Evolutionary conservation across 306 rosid species (phyloP).

Genomic region (Carpinus fangiana): DNA sequence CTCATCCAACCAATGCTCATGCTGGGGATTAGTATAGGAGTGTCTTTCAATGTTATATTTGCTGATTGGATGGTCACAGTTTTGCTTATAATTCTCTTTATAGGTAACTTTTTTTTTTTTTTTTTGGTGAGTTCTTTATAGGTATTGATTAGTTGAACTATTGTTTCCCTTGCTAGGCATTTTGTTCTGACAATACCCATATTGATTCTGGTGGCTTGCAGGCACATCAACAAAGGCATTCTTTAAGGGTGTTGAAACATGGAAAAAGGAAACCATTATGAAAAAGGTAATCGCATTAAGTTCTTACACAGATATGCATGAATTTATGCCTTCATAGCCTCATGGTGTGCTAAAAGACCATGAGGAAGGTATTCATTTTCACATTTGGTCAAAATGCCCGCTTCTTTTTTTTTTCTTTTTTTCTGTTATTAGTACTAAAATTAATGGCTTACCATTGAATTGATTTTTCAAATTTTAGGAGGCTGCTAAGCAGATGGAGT

Average conservation of each 20-base stretch:
- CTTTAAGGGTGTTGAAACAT: constrained; percentile 74
- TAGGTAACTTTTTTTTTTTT: constrained; percentile 54
- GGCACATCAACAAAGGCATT: constrained; percentile 86
- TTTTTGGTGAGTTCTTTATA: no score
- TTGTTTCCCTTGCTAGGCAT: neutral
- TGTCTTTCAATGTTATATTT: constrained; percentile 75
- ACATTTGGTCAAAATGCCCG: neutral
- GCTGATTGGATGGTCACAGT: constrained; percentile 96
- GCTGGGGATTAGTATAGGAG: constrained; percentile 96
- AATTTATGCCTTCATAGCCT: neutral
- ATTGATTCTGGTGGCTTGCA: constrained; percentile 34
- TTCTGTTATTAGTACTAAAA: neutral
- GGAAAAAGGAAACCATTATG: constrained; percentile 92
- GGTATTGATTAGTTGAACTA: no score
- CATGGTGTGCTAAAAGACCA: neutral
- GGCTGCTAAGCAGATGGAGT: constrained; percentile 46
- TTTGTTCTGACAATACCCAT: neutral
- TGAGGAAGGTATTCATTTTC: neutral
- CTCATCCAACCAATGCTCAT: constrained; percentile 95
- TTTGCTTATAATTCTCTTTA: constrained; percentile 74
- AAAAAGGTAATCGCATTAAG: constrained; percentile 49
- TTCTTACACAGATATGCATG: neutral
- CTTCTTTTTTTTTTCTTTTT: neutral
- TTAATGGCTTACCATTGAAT: constrained; percentile 34
- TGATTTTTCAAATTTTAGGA: constrained; percentile 57